Evolutionary conservation across 116 monocot species (phyloP).

Genomic region (Iris pallida): DNA sequence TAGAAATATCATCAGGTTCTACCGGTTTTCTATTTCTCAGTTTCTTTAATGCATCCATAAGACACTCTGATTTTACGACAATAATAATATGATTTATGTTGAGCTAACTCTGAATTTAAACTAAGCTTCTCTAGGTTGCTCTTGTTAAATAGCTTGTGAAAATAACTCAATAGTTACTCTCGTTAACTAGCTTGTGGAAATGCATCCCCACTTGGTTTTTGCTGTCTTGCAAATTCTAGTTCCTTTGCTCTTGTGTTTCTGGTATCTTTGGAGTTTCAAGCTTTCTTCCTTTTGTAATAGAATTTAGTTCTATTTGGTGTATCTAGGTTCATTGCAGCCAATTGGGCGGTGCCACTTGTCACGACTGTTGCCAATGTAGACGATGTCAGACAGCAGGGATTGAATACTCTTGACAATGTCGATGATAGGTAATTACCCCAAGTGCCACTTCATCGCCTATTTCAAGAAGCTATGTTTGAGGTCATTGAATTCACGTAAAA

Average conservation of each 20-base stretch:
- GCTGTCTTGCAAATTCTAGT: background rate
- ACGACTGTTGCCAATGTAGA: constrained; percentile 1
- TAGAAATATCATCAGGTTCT: too few species aligned
- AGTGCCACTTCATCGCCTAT: background rate
- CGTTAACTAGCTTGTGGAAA: background rate
- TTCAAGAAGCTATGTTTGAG: background rate
- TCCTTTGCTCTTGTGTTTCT: background rate
- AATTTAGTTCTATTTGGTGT: background rate
- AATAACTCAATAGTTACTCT: background rate
- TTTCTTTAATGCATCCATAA: too few species aligned
- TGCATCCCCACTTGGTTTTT: background rate
- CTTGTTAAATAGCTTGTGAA: background rate
- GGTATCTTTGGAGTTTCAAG: background rate
- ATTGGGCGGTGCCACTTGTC: background rate
- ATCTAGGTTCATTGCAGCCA: background rate
- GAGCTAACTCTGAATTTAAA: too few species aligned
- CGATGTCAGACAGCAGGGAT: constrained; percentile 1
- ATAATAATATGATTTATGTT: too few species aligned
- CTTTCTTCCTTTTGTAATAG: background rate
- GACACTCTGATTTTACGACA: too few species aligned
- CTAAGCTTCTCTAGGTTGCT: too few species aligned
- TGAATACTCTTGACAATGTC: background rate
- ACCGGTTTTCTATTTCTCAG: too few species aligned
- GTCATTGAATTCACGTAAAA: background rate
- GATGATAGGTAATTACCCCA: constrained; percentile 1